These are phyloP conservation scores for Mallotus japonicus DNA, from an alignment of 441 rosid genomes.

Conservation along the genomic window DNA sequence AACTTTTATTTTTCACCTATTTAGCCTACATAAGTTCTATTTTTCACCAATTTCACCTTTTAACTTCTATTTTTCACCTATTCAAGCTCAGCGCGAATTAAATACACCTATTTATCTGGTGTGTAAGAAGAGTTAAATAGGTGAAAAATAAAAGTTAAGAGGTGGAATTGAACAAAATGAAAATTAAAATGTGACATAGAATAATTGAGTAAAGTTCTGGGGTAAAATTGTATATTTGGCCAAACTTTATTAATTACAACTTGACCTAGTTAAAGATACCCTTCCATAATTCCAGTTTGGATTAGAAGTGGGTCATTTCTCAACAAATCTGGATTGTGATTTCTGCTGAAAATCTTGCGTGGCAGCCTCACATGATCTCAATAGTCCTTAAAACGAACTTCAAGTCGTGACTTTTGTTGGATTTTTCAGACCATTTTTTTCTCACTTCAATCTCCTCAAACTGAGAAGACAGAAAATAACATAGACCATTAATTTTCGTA, in stretches of 20 bases:
- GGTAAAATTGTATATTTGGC: too few species aligned
- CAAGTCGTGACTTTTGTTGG: neutral
- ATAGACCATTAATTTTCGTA: constrained; percentile 7
- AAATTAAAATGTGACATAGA: too few species aligned
- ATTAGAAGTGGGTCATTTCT: constrained; percentile 18
- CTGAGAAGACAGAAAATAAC: constrained; percentile 8
- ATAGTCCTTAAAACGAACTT: neutral
- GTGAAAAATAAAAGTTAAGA: too few species aligned
- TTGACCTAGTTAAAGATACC: neutral
- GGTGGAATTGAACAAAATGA: too few species aligned
- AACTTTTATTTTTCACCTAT: too few species aligned
- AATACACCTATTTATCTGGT: too few species aligned
- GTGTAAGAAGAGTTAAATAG: too few species aligned
- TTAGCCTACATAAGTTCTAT: too few species aligned
- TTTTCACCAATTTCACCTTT: too few species aligned
- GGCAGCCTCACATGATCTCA: neutral
- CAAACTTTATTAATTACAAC: neutral
- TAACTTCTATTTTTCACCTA: too few species aligned
- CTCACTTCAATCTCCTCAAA: neutral
- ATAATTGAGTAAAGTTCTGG: too few species aligned
- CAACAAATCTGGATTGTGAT: neutral
- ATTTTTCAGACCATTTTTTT: neutral
- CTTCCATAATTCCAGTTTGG: constrained; percentile 1
- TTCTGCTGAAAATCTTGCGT: neutral
- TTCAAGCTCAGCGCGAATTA: too few species aligned